Conservation (phyloP, 1,284 basidiomycete species). For the Boletus holoroseus region DNA sequence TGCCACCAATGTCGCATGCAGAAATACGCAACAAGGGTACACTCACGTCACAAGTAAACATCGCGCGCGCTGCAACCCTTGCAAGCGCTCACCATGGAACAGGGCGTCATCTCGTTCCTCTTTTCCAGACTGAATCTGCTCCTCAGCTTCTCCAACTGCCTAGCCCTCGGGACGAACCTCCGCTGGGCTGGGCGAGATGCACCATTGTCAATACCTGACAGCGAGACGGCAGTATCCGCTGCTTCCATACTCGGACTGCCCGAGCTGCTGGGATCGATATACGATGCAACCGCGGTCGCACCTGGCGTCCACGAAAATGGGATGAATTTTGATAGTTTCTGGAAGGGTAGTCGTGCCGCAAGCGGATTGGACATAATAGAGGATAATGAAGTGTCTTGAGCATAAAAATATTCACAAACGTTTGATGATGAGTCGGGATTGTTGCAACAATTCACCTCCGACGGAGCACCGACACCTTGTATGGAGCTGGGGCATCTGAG, state of each 20-base stretch:
- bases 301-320: conserved; percentile 49
- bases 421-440: conserved; percentile 9
- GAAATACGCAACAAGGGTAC: background rate
- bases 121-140: conserved; percentile 44
- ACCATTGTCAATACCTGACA: conserved; percentile 10
- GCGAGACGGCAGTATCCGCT: conserved; percentile 17
- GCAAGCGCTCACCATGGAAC: conserved; percentile 36
- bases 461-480: conserved; percentile 22
- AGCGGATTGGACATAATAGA: conserved; percentile 49
- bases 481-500: conserved; percentile 26
- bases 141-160: conserved; percentile 57
- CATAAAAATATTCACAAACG: conserved; percentile 25
- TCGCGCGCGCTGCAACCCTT: conserved; percentile 39
- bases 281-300: conserved; percentile 31
- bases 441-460: conserved; percentile 24
- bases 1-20: conserved; percentile 2
- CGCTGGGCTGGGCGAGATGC: conserved; percentile 21
- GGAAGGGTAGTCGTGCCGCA: conserved; percentile 41
- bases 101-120: conserved; percentile 33
- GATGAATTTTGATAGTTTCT: conserved; percentile 53
- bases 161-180: conserved; percentile 54
- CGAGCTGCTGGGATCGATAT: conserved; percentile 27
- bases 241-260: conserved; percentile 18
- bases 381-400: conserved; percentile 33
- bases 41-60: conserved; percentile 42